Base-by-base conservation (phyloP, 1,284 basidiomycete genomes). In the Grifola frondosa region DNA sequence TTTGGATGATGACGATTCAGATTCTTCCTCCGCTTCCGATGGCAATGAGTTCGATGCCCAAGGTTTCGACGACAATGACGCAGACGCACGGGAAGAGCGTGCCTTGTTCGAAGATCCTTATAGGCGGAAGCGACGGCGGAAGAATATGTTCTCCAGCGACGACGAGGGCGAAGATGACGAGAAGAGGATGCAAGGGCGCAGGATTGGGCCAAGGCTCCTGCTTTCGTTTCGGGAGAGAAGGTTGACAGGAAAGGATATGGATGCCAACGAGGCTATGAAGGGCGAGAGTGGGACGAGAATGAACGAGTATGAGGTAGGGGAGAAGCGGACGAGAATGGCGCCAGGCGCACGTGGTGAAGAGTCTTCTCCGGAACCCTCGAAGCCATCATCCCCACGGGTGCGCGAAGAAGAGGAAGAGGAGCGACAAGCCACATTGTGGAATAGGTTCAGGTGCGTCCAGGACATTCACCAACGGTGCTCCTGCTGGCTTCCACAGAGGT, bases 61-160 rank as follows among this genome's bases (percentile, higher is more conserved):
- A 15, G 38, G 48, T 40, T 58, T 56, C 31, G 66, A 69, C 36
- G 67, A 76, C 43, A 77, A 83, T 51, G 81, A 90, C 59, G 78
- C 78, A 4, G 88, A 90, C 61, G 75, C 76, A 11, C 77, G 80
- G 28, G 91, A 83, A 15, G 91, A 93, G 60, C 81, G 85, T 28
- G 78, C 77, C 24, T 75, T 93, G 17, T 91, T 92, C 62, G 77
- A 86, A 62, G 79, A 92, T 52, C 88, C 89, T 5, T 88, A 89
- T 65, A 75, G 80, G 47, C 71, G 76, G 46, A 89, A 86, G 56
- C 77, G 80, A 44, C 70, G 76, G 40, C 72, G 79, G 39, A 81
- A 72, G 59, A 71, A 79, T 44, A 72, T 92, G 0, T 95, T 93
- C 67, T 90, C 74, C 0, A 84, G 83, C 43, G 84, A 88, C 28